Evolutionary conservation across 1,284 basidiomycete genomes (phyloP).

Genomic region (Microbotryum scabiosae): DNA sequence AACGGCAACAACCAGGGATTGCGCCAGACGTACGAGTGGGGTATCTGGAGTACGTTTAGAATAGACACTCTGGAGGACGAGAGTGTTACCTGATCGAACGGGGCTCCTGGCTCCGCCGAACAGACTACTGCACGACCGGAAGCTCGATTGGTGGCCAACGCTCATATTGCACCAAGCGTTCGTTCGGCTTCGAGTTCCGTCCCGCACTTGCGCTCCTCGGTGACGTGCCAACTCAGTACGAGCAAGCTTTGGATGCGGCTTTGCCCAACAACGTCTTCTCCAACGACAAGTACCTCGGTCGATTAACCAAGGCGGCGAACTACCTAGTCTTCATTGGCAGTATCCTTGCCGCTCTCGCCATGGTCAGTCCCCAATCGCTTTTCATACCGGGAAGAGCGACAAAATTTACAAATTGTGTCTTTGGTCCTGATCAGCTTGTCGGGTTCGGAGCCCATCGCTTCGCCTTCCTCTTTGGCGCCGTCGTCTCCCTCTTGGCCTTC

Average conservation of each 20-base stretch:
- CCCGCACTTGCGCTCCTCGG: conserved; percentile 25
- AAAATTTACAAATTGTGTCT: not conserved
- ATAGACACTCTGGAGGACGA: not conserved
- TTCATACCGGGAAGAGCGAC: not conserved
- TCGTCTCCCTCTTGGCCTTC: conserved; percentile 25
- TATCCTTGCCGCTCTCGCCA: conserved; percentile 11
- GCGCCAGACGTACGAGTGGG: conserved; percentile 29
- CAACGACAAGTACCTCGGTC: conserved; percentile 16
- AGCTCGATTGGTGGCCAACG: conserved; percentile 9
- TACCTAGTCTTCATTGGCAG: conserved; percentile 22
- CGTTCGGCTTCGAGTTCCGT: conserved; percentile 21
- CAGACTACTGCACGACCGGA: conserved; percentile 25
- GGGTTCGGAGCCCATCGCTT: conserved; percentile 30
- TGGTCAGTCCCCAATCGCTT: conserved; percentile 2
- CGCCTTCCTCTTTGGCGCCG: conserved; percentile 26
- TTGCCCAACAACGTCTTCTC: conserved; percentile 26
- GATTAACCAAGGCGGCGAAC: conserved; percentile 6
- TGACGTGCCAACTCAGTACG: conserved; percentile 21
- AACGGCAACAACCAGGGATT: not conserved
- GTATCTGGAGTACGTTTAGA: conserved; percentile 20
- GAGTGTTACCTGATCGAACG: not conserved
- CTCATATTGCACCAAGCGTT: conserved; percentile 24
- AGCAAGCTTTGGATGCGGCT: conserved; percentile 11
- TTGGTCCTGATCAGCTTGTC: conserved; percentile 23
- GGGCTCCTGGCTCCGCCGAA: too few relatives aligned